phyloP scores from a whole-genome alignment of 805 yeast genomes.

The Metahyphopichia silvanorum region DNA sequence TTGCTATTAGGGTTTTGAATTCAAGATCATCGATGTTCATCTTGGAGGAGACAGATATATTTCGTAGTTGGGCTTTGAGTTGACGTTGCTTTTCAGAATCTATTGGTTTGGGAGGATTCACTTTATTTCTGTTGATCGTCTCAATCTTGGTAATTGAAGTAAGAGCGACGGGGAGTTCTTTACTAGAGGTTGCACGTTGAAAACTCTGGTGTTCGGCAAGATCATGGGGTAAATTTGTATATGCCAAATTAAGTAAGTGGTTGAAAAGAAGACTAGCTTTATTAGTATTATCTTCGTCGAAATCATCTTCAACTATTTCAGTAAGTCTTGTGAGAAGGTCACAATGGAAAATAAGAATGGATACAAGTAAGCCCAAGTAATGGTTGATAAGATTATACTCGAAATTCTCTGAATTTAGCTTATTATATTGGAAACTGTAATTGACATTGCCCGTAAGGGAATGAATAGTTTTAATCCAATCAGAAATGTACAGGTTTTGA shows the following conservation, averaged over 20 bases:
- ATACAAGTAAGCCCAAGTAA: slow-evolving; percentile 58
- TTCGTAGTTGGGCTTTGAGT: slow-evolving; percentile 22
- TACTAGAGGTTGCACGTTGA: slow-evolving; percentile 9
- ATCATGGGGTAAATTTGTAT: slow-evolving; percentile 51
- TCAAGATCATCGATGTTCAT: slow-evolving; percentile 54
- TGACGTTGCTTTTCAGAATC: slow-evolving; percentile 23
- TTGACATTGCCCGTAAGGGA: background rate
- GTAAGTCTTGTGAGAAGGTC: slow-evolving; percentile 50
- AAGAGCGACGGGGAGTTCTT: slow-evolving; percentile 26
- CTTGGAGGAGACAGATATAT: slow-evolving; percentile 17
- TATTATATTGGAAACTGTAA: slow-evolving; percentile 10
- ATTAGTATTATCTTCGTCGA: slow-evolving; percentile 43
- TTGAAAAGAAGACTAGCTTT: slow-evolving; percentile 66
- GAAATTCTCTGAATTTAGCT: slow-evolving; percentile 7
- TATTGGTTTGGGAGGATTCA: slow-evolving; percentile 17
- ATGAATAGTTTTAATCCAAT: slow-evolving; percentile 9
- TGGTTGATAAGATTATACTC: slow-evolving; percentile 47
- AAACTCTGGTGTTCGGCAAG: slow-evolving; percentile 19
- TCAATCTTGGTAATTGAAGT: slow-evolving; percentile 48
- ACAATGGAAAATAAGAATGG: slow-evolving; percentile 49
- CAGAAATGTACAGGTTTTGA: slow-evolving; percentile 18
- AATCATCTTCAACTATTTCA: slow-evolving; percentile 36
- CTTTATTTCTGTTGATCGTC: slow-evolving; percentile 34
- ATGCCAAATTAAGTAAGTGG: slow-evolving; percentile 55
- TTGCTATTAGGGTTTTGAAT: slow-evolving; percentile 61